Evolutionary conservation across 2,329 filamentous ascomycete genomes (phyloP).

Genomic region (Colletotrichum godetiae): DNA sequence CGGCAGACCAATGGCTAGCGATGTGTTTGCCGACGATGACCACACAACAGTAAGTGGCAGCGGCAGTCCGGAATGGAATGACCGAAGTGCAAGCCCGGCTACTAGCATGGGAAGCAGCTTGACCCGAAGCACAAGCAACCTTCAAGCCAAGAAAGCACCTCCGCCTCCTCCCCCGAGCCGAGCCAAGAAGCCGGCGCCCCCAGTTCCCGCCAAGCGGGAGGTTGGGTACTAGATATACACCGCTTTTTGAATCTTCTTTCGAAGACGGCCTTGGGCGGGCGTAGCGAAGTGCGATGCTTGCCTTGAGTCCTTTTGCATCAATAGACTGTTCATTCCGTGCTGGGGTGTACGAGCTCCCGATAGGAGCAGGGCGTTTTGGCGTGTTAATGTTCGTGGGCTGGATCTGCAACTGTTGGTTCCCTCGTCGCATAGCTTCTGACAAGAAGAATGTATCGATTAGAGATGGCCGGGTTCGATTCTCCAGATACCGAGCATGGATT

Average conservation of each 20-base stretch:
- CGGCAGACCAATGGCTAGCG: constrained; percentile 48
- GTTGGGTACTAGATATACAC: constrained; percentile 41
- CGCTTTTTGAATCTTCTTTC: neutral
- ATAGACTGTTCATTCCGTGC: constrained; percentile 32
- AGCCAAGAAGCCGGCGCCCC: constrained; percentile 66
- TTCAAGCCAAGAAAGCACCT: constrained; percentile 51
- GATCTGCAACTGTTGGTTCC: constrained; percentile 23
- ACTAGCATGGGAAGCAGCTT: constrained; percentile 68
- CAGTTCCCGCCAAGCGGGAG: constrained; percentile 47
- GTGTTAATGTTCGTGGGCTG: constrained; percentile 35
- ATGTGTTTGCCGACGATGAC: constrained; percentile 62
- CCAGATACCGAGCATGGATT: constrained; percentile 21
- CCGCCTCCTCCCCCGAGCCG: constrained; percentile 59
- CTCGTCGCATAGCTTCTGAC: constrained; percentile 18
- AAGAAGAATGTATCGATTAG: constrained; percentile 8
- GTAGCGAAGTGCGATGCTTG: neutral
- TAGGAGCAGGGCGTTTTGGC: constrained; percentile 35
- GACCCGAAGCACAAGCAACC: constrained; percentile 53
- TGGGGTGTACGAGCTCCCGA: constrained; percentile 8
- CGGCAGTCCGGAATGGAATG: constrained; percentile 62
- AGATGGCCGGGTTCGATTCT: constrained; percentile 7
- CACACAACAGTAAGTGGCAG: constrained; percentile 62
- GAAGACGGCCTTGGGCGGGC: neutral
- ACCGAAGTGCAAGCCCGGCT: constrained; percentile 65
- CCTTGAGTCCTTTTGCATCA: constrained; percentile 20